Evolutionary conservation across 1,139 yeast species (phyloP), one percentile per base, ranked within the genome.

Genomic region (Meyerozyma smithsonii): DNA sequence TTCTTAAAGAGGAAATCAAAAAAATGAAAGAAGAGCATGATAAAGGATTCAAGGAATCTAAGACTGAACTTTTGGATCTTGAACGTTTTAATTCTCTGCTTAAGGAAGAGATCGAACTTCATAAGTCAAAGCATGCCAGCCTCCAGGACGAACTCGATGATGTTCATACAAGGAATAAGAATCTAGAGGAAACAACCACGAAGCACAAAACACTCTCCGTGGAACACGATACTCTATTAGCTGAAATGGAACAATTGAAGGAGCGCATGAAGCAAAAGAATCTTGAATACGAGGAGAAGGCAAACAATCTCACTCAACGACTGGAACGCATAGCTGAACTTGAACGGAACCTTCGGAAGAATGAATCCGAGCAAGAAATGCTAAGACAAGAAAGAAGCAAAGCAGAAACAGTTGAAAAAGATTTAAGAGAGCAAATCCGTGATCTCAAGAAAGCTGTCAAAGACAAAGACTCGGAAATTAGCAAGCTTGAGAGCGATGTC

Each of bases 131-230:
- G 30, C 52, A 62, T 12, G 50, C 52, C 37, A 55, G 54, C 3
- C 47, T 66, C 16, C 68, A 70, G 36, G 47, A 48, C 5, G 66
- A 69, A 37, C 63, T 61, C 39, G 42, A 41, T 3, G 48, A 49
- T 11, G 42, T 64, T 11, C 45, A 47, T 12, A 55, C 59, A 7
- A 54, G 58, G 34, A 61, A 64, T 35, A 45, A 54, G 1, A 51
- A 59, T 28, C 54, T 63, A 11, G 64, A 60, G 4, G 34, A 11
- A 17, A 21, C n/a, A n/a, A 30, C 12, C 20, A 18, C 35, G 4
- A 40, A 39, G 35, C 44, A 41, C 21, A 45, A 46, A 32, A 42
- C 35, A 5, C 32, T 35, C 17, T 38, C 37, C 2, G 38, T 45
- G 2, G 37, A 46, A 28, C 45, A 47, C 21, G 44, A 43, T 5